phyloP scores from a whole-genome alignment of 208 protist genomes.

The Acanthamoeba lenticulata region DNA sequence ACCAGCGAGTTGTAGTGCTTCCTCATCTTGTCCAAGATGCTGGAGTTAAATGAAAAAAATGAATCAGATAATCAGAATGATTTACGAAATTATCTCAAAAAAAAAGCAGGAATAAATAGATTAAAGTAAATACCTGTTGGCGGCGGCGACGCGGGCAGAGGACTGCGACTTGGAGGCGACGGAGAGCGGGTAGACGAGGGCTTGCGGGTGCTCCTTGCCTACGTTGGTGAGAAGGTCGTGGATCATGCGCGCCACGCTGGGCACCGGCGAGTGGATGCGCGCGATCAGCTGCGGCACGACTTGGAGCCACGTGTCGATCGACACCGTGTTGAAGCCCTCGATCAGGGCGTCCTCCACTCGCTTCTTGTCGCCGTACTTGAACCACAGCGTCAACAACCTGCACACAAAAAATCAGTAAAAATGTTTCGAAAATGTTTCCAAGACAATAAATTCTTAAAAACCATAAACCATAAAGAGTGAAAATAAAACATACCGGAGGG shows the following conservation, averaged over 20 bases:
- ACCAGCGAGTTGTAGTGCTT: conserved; percentile 75
- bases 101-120: no score
- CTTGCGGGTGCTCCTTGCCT: conserved; percentile 96
- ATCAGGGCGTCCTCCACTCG: conserved; percentile 91
- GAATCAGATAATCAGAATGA: no score
- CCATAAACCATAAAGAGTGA: no score
- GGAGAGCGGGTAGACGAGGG: conserved; percentile 99
- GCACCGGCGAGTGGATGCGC: conserved; percentile 94
- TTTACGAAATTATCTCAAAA: no score
- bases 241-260: conserved; percentile 92
- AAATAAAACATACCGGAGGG: no score
- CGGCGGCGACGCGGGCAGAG: not conserved
- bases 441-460: no score
- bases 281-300: conserved; percentile 98
- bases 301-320: conserved; percentile 98
- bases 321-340: conserved; percentile 93
- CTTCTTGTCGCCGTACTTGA: conserved; percentile 89
- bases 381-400: conserved; percentile 98
- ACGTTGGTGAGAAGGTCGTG: conserved; percentile 94
- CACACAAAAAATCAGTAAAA: no score
- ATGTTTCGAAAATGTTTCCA: no score
- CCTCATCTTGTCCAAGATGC: conserved; percentile 53
- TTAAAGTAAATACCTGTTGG: no score
- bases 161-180: conserved; percentile 92
- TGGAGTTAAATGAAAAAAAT: no score